Conservation (phyloP, 2,329 filamentous ascomycete genomes). For the Capronia americana region DNA sequence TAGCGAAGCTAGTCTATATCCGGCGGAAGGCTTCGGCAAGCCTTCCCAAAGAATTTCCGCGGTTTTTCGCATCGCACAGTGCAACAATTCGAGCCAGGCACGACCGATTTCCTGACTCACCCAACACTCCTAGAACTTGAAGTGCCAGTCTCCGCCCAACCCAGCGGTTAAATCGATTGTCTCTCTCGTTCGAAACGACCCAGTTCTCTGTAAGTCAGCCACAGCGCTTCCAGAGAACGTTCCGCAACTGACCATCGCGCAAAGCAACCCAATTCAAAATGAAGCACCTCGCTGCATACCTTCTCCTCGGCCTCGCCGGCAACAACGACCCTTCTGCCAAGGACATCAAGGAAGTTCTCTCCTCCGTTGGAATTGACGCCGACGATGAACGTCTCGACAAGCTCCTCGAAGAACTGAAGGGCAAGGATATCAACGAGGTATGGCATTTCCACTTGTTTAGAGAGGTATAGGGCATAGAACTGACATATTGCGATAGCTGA, state of each 20-base stretch:
- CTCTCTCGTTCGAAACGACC: slow-evolving; percentile 58
- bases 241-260: slow-evolving; percentile 23
- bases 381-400: slow-evolving; percentile 85
- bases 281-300: slow-evolving; percentile 99
- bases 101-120: slow-evolving; percentile 37
- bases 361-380: slow-evolving; percentile 93
- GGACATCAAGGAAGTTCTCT: slow-evolving; percentile 88
- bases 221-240: neutral
- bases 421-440: slow-evolving; percentile 83
- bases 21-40: slow-evolving; percentile 24
- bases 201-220: slow-evolving; percentile 30
- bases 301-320: slow-evolving; percentile 92
- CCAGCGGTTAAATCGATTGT: slow-evolving; percentile 99
- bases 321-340: slow-evolving; percentile 84
- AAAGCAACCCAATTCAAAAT: slow-evolving; percentile 68
- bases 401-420: slow-evolving; percentile 78
- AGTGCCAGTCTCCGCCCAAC: slow-evolving; percentile 99
- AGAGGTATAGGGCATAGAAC: slow-evolving; percentile 28
- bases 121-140: slow-evolving; percentile 72
- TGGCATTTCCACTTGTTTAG: neutral
- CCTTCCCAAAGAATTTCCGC: slow-evolving; percentile 30
- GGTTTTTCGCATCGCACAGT: slow-evolving; percentile 41
- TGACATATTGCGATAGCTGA: slow-evolving; percentile 69
- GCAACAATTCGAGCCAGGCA: slow-evolving; percentile 22
- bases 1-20: slow-evolving; percentile 7